Evolutionary conservation across 805 yeast genomes (phyloP).

Genomic region (Starmera quercuum): DNA sequence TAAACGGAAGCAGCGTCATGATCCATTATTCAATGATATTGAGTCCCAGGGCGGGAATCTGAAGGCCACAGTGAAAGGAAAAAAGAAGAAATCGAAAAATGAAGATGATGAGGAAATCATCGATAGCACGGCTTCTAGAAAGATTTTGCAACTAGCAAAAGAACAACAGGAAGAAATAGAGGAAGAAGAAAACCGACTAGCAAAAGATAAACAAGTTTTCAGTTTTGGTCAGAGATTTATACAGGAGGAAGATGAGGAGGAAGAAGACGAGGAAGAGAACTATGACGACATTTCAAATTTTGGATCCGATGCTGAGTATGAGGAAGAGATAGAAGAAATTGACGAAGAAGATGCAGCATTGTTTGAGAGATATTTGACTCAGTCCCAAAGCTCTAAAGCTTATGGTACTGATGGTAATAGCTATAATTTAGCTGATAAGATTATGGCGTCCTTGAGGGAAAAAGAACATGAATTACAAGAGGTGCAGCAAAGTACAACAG

Average conservation of each 20-base stretch:
- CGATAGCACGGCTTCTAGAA: constrained; percentile 78
- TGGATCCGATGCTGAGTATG: constrained; percentile 40
- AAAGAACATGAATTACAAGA: constrained; percentile 39
- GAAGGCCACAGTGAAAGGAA: constrained; percentile 32
- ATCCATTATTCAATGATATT: constrained; percentile 73
- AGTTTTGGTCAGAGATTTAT: constrained; percentile 27
- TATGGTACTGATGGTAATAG: constrained; percentile 34
- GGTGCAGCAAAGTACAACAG: constrained; percentile 11
- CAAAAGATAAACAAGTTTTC: constrained; percentile 20
- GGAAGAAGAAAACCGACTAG: constrained; percentile 45
- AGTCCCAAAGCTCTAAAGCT: constrained; percentile 23
- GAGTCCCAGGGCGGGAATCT: constrained; percentile 69
- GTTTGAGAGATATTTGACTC: constrained; percentile 68
- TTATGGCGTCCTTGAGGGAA: constrained; percentile 82
- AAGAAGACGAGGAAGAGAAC: constrained; percentile 27
- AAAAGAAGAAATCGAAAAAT: constrained; percentile 32
- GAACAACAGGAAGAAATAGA: constrained; percentile 91
- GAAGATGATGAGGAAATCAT: constrained; percentile 52
- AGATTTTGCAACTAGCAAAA: constrained; percentile 80
- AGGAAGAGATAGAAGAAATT: constrained; percentile 55
- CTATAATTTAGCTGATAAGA: constrained; percentile 82
- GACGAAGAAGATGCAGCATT: constrained; percentile 79
- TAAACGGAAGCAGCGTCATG: constrained; percentile 62
- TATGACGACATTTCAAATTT: constrained; percentile 41
- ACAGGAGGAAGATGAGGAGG: constrained; percentile 47